Conservation (phyloP, 352 stramenopile species). For the Pythium rishiriense region DNA sequence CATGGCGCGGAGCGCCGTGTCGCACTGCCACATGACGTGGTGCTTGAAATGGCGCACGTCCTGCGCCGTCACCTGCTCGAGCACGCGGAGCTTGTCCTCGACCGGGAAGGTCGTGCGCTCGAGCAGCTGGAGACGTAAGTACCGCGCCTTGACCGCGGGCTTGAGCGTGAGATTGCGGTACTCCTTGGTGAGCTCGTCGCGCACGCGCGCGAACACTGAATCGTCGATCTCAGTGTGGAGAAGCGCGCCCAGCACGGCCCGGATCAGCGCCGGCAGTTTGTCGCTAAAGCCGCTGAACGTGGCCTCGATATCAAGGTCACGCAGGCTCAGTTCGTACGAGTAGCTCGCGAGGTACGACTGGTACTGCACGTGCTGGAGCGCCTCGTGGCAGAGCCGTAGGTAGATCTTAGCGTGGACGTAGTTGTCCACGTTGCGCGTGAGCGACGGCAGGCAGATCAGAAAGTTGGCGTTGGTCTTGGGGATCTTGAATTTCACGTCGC, state of each 20-base stretch:
- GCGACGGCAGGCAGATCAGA: conserved; percentile 51
- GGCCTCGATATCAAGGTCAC: conserved; percentile 66
- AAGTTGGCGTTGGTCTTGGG: conserved; percentile 73
- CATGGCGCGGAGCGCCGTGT: conserved; percentile 37
- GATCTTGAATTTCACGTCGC: conserved; percentile 57
- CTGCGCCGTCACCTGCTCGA: conserved; percentile 17
- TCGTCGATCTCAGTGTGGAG: conserved; percentile 35
- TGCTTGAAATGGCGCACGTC: conserved; percentile 28
- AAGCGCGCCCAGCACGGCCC: conserved; percentile 46
- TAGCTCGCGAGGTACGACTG: conserved; percentile 64
- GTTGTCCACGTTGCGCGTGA: conserved; percentile 42
- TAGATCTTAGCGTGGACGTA: conserved; percentile 69
- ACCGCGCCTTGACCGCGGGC: conserved; percentile 60
- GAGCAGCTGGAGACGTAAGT: conserved; percentile 70
- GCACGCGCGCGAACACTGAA: conserved; percentile 44
- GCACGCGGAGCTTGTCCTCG: conserved; percentile 53
- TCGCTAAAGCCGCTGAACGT: conserved; percentile 76
- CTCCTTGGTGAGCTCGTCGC: conserved; percentile 59
- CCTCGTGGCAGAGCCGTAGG: conserved; percentile 60
- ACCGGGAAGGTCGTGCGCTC: conserved; percentile 57
- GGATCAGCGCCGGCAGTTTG: conserved; percentile 54
- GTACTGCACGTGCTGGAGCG: conserved; percentile 66
- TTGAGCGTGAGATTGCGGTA: conserved; percentile 75
- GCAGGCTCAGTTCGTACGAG: conserved; percentile 51
- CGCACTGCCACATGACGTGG: conserved; percentile 28